Percentiles rank a stretch among this genome's conserved stretches.
phyloP scores from a whole-genome alignment of 2,329 filamentous ascomycete genomes.

The Dothiorella sarmentorum region DNA sequence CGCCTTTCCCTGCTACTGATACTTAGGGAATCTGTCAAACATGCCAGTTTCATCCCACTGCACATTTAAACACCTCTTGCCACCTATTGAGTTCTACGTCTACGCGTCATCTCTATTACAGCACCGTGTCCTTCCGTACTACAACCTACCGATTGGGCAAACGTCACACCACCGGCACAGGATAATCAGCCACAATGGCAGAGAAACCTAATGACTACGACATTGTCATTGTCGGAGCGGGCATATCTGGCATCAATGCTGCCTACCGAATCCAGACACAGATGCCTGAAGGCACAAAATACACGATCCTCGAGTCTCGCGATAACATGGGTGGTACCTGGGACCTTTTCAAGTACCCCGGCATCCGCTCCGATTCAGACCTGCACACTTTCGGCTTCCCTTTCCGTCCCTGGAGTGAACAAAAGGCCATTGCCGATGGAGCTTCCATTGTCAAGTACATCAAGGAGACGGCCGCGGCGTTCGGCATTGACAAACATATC shows the following conservation, averaged over 20 bases:
- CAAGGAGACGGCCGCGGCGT: slow-evolving; percentile 40
- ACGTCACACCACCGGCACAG: neutral
- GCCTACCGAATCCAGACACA: slow-evolving; percentile 65
- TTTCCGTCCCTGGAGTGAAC: slow-evolving; percentile 65
- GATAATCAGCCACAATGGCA: neutral
- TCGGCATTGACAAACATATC: slow-evolving; percentile 47
- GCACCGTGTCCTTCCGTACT: neutral
- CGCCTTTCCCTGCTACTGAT: neutral
- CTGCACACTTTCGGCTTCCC: slow-evolving; percentile 56
- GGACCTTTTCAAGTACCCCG: slow-evolving; percentile 74
- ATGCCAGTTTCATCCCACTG: neutral
- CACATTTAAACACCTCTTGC: neutral
- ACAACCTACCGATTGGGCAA: neutral
- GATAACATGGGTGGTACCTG: slow-evolving; percentile 70
- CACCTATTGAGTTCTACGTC: neutral
- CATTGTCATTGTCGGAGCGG: slow-evolving; percentile 65
- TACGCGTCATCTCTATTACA: neutral
- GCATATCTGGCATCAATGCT: slow-evolving; percentile 71
- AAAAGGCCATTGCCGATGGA: slow-evolving; percentile 45
- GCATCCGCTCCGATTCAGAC: slow-evolving; percentile 56
- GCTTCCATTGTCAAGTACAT: slow-evolving; percentile 45
- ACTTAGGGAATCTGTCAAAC: neutral
- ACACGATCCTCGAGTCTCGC: slow-evolving; percentile 66
- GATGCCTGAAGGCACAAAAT: slow-evolving; percentile 52
- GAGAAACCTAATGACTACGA: slow-evolving; percentile 32